Conservation (phyloP, 129 eudicot genomes). For the Saussurea involucrata region DNA sequence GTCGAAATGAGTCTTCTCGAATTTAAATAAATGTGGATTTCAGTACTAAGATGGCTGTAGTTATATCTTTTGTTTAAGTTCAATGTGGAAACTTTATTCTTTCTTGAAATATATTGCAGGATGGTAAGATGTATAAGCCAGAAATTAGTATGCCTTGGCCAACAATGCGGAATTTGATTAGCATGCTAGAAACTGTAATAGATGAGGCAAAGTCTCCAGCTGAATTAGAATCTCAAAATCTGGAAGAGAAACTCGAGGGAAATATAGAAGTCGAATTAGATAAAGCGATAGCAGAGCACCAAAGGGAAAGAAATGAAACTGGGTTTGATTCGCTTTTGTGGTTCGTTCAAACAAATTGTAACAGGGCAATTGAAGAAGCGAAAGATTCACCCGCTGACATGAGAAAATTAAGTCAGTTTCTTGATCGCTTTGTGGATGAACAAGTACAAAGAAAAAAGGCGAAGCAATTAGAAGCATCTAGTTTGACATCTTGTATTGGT, state of each 20-base stretch:
- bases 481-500: not conserved
- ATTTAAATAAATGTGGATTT: not conserved
- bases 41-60: not conserved
- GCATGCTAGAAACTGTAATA: conserved; percentile 1
- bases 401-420: conserved; percentile 14
- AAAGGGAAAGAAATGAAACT: not conserved
- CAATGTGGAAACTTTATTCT: not conserved
- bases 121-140: not conserved
- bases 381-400: conserved; percentile 14
- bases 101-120: conserved; percentile 16
- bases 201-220: not conserved
- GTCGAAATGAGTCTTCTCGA: not conserved
- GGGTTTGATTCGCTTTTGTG: not conserved
- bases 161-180: not conserved
- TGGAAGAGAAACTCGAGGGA: conserved; percentile 8
- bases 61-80: not conserved
- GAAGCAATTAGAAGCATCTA: conserved; percentile 1
- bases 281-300: not conserved
- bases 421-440: conserved; percentile 17
- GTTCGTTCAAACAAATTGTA: conserved; percentile 9
- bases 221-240: conserved; percentile 7
- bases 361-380: conserved; percentile 21
- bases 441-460: conserved; percentile 10
- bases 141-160: not conserved
- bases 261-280: conserved; percentile 11